Evolutionary conservation across 2,329 filamentous ascomycete genomes (phyloP).

Genomic region (Talaromyces marneffei): DNA sequence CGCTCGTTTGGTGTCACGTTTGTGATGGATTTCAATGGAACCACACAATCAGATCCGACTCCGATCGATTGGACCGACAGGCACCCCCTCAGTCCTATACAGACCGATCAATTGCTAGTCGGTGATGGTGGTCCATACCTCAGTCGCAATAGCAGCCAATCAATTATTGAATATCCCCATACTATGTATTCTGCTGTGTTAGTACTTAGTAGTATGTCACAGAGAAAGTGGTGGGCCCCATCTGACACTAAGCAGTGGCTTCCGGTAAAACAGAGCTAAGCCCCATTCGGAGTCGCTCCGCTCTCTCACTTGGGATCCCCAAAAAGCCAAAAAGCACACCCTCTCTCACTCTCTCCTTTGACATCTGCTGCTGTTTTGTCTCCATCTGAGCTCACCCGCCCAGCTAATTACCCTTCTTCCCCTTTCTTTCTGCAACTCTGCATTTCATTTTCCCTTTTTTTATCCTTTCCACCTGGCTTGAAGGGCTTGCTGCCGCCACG

Average conservation of each 20-base stretch:
- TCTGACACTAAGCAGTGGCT: not conserved
- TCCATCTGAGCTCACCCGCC: constrained; percentile 4
- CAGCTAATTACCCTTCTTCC: not conserved
- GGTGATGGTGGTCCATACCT: not conserved
- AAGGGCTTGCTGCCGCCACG: constrained; percentile 9
- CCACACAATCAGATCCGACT: not conserved
- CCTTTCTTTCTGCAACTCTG: not conserved
- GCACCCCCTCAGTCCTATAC: no score
- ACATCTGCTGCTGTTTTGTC: constrained; percentile 10
- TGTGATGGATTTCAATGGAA: not conserved
- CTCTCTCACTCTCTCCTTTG: constrained; percentile 5
- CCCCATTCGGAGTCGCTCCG: constrained; percentile 12
- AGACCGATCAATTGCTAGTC: not conserved
- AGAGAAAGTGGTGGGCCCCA: not conserved
- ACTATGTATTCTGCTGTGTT: no score
- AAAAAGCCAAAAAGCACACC: constrained; percentile 10
- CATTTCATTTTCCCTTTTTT: not conserved
- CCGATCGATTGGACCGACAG: not conserved
- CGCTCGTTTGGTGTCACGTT: not conserved
- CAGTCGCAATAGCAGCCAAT: not conserved
- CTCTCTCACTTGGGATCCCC: constrained; percentile 6
- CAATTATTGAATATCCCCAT: not conserved
- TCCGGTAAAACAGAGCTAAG: constrained; percentile 3
- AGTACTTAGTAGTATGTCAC: not conserved
- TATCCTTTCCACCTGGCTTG: not conserved